phyloP scores from a whole-genome alignment of 2,329 filamentous ascomycete genomes.

The Colletotrichum paranaense region DNA sequence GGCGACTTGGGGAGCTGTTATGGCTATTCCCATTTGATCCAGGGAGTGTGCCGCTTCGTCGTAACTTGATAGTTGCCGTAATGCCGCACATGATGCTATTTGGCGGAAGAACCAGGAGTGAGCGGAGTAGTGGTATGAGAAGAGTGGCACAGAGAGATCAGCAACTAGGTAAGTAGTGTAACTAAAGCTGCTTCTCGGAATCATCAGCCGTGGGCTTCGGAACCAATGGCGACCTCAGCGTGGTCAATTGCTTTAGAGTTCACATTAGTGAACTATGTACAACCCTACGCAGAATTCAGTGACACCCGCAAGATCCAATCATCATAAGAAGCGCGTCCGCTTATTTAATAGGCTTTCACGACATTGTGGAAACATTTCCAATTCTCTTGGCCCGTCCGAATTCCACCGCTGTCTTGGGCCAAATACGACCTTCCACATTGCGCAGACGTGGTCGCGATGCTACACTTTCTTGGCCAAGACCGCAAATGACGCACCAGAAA shows the following conservation, averaged over 20 bases:
- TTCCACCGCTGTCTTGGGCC: neutral
- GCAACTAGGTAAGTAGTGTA: neutral
- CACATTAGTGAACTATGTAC: neutral
- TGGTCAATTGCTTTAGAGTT: neutral
- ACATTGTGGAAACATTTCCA: neutral
- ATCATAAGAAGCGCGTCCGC: no score
- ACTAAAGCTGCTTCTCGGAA: neutral
- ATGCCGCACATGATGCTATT: conserved; percentile 26
- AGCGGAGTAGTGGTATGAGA: neutral
- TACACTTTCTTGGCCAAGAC: neutral
- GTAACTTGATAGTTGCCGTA: conserved; percentile 15
- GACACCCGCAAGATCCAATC: no score
- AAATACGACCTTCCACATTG: neutral
- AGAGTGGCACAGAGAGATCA: neutral
- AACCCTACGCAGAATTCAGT: neutral
- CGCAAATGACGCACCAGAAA: neutral
- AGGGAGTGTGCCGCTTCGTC: neutral
- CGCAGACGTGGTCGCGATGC: neutral
- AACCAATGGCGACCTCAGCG: neutral
- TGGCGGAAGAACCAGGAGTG: neutral
- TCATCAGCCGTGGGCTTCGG: neutral
- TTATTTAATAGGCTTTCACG: neutral
- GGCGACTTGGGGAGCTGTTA: neutral
- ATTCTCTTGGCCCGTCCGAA: neutral
- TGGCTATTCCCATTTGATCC: neutral